A percentile compares a stretch with the other conserved stretches of the same genome.
Evolutionary conservation across 1,284 basidiomycete genomes (phyloP).

Genomic region (Leccinum subrobustum): DNA sequence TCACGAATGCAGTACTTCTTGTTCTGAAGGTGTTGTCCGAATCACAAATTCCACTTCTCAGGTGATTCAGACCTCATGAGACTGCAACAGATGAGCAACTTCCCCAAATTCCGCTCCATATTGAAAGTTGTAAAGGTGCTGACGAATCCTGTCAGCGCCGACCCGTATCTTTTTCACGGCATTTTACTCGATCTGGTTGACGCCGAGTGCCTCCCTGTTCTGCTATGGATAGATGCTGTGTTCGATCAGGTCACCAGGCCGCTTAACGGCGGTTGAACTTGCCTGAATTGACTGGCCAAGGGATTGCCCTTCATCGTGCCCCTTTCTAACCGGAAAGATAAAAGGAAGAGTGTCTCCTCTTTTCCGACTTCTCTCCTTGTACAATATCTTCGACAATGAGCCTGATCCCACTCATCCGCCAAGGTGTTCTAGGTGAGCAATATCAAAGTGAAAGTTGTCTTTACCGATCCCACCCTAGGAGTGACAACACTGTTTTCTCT

Average conservation of each 20-base stretch:
- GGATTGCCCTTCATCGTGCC: background rate
- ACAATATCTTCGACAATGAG: slow-evolving; percentile 19
- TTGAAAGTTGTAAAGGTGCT: background rate
- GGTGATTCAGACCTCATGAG: background rate
- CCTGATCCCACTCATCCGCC: slow-evolving; percentile 20
- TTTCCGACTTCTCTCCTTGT: background rate
- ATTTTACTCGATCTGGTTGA: background rate
- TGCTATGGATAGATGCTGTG: slow-evolving; percentile 1
- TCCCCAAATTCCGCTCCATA: background rate
- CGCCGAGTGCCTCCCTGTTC: background rate
- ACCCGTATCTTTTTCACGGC: background rate
- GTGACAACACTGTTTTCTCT: slow-evolving; percentile 31
- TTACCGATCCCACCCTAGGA: slow-evolving; percentile 19
- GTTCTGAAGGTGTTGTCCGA: background rate
- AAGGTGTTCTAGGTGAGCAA: slow-evolving; percentile 23
- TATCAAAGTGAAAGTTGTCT: background rate
- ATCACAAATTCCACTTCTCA: background rate
- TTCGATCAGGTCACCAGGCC: background rate
- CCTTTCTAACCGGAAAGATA: background rate
- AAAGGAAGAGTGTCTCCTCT: background rate
- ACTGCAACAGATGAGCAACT: background rate
- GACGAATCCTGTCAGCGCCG: background rate
- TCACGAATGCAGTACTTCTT: background rate
- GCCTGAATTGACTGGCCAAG: background rate
- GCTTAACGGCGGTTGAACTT: background rate